Conservation (phyloP, 225 moss, liverwort and hornwort genomes). For the Bryoerythrophyllum caledonicum region DNA sequence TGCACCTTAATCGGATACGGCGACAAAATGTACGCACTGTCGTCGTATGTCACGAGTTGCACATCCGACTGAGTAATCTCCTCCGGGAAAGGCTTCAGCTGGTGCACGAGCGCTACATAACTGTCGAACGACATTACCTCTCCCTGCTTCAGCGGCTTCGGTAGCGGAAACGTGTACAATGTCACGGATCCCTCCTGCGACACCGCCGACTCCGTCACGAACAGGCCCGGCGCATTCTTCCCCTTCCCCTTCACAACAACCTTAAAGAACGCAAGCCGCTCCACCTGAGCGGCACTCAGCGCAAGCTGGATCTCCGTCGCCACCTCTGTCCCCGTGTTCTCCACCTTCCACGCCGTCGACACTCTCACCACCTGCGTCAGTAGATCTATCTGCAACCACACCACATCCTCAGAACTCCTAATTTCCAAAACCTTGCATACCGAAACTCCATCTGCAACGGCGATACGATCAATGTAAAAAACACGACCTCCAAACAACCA, state of each 20-base stretch:
- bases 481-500: not conserved
- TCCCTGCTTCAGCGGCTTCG: constrained; percentile 66
- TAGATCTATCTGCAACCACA: constrained; percentile 69
- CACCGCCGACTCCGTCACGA: constrained; percentile 38
- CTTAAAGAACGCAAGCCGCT: constrained; percentile 67
- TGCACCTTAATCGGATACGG: constrained; percentile 75
- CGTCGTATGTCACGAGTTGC: constrained; percentile 72
- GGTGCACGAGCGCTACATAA: constrained; percentile 65
- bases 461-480: not conserved
- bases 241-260: constrained; percentile 64
- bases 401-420: constrained; percentile 15
- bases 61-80: constrained; percentile 76
- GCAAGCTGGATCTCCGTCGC: constrained; percentile 64
- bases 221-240: constrained; percentile 41
- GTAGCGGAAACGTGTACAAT: constrained; percentile 58
- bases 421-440: constrained; percentile 8
- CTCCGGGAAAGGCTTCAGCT: constrained; percentile 78
- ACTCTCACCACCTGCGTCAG: constrained; percentile 74
- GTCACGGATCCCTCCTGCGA: constrained; percentile 38
- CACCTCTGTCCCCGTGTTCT: constrained; percentile 62
- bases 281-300: constrained; percentile 45
- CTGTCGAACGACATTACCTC: constrained; percentile 54
- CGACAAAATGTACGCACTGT: constrained; percentile 69
- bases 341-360: constrained; percentile 62
- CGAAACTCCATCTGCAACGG: constrained; percentile 15